Evolutionary conservation across 768 basidiomycete genomes (phyloP), one percentile per base, ranked within the genome.

Genomic region (Tricholoma terreum): DNA sequence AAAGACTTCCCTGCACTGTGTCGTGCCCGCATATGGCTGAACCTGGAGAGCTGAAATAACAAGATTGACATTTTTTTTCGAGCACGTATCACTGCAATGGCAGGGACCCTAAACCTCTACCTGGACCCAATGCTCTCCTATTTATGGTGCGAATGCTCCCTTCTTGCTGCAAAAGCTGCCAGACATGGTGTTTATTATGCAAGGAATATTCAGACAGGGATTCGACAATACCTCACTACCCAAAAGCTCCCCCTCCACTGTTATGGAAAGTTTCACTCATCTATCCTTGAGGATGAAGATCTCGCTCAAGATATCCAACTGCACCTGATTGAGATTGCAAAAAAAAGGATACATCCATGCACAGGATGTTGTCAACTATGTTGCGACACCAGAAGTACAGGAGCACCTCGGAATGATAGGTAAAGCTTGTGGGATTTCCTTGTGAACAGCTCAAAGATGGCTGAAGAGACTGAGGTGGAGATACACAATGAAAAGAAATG

Each of bases 241-340:
- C n/a, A 30, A 22, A 58, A 65, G 50, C 66, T 74, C 11, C 73
- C 72, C 0, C 53, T 68, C 10, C 68, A 70, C 58, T 48, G 51
- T 2, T 66, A 68, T 62, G 63, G 67, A 2, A 53, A 27, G 14
- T 52, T 40, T 43, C 48, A 56, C 6, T 61, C 65, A 1, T 65
- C 62, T 11, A 58, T 72, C 38, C 66, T 74, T 8, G 61, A 71
- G 1, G 68, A 74, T 58, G 71, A 74, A 54, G 70, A 74, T 57
- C 62, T 72, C 51, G 17, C 62, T n/a, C 54, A 61, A 2, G 38
- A 60, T 2, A 63, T 72, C n/a, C 58, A 71, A 35, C 60, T 72
- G 0, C 68, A 71, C 49, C 50, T 50, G n/a, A n/a, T 24, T 7
- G 22, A 50, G 24, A 22, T 24, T 7, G 19, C 10, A n/a, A 10